These are phyloP conservation scores for Xanthoparmelia taractica DNA, from an alignment of 495 filamentous ascomycete species.

Conservation along the genomic window DNA sequence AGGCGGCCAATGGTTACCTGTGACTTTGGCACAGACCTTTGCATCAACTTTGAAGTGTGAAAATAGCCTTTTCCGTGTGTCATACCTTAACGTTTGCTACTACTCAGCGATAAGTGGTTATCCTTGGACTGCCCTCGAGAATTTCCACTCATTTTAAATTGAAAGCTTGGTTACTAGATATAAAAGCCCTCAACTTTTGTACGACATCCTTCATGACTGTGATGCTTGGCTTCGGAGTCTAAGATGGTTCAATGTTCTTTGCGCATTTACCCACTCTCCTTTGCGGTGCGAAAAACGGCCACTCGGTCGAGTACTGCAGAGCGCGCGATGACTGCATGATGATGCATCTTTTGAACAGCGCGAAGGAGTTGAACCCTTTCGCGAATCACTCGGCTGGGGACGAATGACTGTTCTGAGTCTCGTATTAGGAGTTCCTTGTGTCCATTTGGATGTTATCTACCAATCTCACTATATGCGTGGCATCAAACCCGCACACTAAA, in stretches of 20 bases:
- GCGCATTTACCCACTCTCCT: neutral
- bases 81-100: neutral
- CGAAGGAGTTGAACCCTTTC: too few species aligned
- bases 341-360: too few species aligned
- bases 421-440: too few species aligned
- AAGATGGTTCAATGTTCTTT: neutral
- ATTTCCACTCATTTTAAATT: neutral
- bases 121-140: neutral
- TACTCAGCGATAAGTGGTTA: neutral
- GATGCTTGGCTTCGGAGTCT: neutral
- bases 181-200: neutral
- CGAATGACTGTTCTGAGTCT: too few species aligned
- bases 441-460: too few species aligned
- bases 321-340: too few species aligned
- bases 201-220: neutral
- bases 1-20: neutral
- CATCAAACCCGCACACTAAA: too few species aligned
- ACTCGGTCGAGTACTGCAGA: too few species aligned
- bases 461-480: too few species aligned
- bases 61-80: neutral
- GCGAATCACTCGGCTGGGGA: too few species aligned
- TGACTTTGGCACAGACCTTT: neutral
- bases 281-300: too few species aligned
- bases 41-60: neutral
- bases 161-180: neutral